Percentiles rank a stretch among this genome's conserved stretches.
phyloP scores from a whole-genome alignment of 129 eudicot genomes.

The Solidago caesia region DNA sequence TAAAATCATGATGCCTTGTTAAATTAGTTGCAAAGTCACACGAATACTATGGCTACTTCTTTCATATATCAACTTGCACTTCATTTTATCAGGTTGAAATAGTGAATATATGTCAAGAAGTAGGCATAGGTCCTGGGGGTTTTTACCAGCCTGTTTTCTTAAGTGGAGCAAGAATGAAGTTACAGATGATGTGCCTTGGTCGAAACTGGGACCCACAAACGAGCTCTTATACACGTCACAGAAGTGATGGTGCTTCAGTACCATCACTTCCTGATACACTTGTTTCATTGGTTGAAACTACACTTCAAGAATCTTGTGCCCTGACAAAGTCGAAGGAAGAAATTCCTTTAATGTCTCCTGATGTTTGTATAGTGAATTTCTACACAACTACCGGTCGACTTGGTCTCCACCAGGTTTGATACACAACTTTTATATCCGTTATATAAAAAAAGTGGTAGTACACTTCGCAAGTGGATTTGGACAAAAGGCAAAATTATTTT shows the following conservation, averaged over 20 bases:
- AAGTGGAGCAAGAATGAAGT: constrained; percentile 46
- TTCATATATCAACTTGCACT: background rate
- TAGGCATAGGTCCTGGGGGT: constrained; percentile 52
- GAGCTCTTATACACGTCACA: constrained; percentile 20
- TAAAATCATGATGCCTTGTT: background rate
- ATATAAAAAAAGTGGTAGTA: background rate
- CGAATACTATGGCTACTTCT: background rate
- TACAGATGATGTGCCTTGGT: constrained; percentile 61
- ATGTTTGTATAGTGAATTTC: constrained; percentile 57
- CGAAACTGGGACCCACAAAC: constrained; percentile 56
- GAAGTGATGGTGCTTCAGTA: constrained; percentile 37
- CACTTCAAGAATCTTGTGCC: constrained; percentile 38
- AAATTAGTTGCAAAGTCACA: background rate
- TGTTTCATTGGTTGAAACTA: constrained; percentile 24
- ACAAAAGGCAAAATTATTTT: background rate
- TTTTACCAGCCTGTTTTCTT: constrained; percentile 50
- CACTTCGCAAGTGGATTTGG: background rate
- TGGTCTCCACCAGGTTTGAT: constrained; percentile 59
- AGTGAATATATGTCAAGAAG: constrained; percentile 39
- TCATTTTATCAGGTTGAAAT: constrained; percentile 31
- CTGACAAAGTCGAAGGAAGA: constrained; percentile 28
- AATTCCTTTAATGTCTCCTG: constrained; percentile 50
- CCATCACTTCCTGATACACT: constrained; percentile 43
- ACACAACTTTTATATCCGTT: background rate
- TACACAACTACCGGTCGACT: constrained; percentile 45